phyloP scores from a whole-genome alignment of 306 rosid genomes.

The Acacia crassicarpa region DNA sequence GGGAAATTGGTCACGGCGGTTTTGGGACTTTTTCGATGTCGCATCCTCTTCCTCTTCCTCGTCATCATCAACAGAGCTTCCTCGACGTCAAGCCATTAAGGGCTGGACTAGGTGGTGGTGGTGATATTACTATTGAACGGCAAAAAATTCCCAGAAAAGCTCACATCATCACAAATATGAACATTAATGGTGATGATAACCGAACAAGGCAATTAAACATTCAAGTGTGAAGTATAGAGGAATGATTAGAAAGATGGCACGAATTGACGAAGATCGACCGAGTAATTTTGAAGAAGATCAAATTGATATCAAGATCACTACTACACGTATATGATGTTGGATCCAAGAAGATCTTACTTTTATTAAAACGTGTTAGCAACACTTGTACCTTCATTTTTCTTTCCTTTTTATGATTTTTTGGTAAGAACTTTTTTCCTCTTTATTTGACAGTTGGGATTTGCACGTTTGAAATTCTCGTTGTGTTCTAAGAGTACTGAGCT shows the following conservation, averaged over 20 bases:
- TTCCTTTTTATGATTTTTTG: too few species aligned
- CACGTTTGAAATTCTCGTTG: neutral
- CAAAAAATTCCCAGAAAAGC: neutral
- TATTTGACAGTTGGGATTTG: neutral
- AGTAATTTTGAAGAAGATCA: constrained; percentile 49
- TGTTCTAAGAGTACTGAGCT: neutral
- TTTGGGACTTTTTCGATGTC: constrained; percentile 5
- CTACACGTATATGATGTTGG: constrained; percentile 23
- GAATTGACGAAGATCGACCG: constrained; percentile 59
- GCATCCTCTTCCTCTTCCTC: constrained; percentile 16
- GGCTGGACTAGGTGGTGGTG: neutral
- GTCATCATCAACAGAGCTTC: constrained; percentile 5
- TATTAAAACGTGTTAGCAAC: neutral
- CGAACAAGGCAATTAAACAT: constrained; percentile 18
- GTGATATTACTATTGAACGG: neutral
- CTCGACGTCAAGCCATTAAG: neutral
- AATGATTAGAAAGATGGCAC: constrained; percentile 47
- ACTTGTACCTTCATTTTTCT: neutral
- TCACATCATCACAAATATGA: neutral
- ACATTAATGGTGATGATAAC: neutral
- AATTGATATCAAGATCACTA: neutral
- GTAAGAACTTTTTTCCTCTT: neutral
- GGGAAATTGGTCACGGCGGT: constrained; percentile 29
- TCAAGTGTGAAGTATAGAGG: neutral
- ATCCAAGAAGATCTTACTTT: constrained; percentile 29